phyloP scores from a whole-genome alignment of 1,284 basidiomycete species.

The Leccinum subrobustum region DNA sequence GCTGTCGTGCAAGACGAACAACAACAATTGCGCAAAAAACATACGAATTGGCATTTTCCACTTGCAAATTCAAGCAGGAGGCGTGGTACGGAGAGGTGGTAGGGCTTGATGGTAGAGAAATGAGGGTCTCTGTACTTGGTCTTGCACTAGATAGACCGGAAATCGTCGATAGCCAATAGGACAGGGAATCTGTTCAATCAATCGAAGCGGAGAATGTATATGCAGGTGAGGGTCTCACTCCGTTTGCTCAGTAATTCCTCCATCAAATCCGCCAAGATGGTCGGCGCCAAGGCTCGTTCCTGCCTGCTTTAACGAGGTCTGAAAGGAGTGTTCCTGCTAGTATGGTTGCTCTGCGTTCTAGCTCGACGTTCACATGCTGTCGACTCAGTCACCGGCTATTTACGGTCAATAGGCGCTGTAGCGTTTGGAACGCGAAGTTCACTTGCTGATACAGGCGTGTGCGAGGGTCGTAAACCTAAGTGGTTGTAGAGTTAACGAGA shows the following conservation, averaged over 20 bases:
- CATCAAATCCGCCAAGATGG: constrained; percentile 66
- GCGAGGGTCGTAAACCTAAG: constrained; percentile 73
- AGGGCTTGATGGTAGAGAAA: too few relatives aligned
- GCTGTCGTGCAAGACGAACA: too few relatives aligned
- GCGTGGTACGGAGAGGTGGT: too few relatives aligned
- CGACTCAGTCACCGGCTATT: constrained; percentile 44
- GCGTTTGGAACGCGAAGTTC: constrained; percentile 54
- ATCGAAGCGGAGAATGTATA: not conserved
- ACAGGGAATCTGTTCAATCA: constrained; percentile 20
- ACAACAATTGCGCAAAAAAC: too few relatives aligned
- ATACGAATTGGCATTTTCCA: too few relatives aligned
- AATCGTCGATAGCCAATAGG: too few relatives aligned
- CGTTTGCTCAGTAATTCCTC: constrained; percentile 69
- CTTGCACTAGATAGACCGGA: too few relatives aligned
- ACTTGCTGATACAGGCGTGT: constrained; percentile 84
- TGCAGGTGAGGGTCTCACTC: constrained; percentile 43
- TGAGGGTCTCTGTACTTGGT: too few relatives aligned
- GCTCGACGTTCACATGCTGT: constrained; percentile 41
- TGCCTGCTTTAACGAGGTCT: constrained; percentile 59
- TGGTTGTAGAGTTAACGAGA: constrained; percentile 77
- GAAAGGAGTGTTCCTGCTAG: constrained; percentile 50
- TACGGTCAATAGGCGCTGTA: constrained; percentile 58
- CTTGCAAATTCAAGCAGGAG: too few relatives aligned
- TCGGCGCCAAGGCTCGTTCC: constrained; percentile 56
- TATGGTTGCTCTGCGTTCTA: constrained; percentile 49